A percentile compares a stretch with the other conserved stretches of the same genome.
These are phyloP conservation scores for Chlorella variabilis DNA, from an alignment of 163 green algal genomes.

Conservation along the genomic window DNA sequence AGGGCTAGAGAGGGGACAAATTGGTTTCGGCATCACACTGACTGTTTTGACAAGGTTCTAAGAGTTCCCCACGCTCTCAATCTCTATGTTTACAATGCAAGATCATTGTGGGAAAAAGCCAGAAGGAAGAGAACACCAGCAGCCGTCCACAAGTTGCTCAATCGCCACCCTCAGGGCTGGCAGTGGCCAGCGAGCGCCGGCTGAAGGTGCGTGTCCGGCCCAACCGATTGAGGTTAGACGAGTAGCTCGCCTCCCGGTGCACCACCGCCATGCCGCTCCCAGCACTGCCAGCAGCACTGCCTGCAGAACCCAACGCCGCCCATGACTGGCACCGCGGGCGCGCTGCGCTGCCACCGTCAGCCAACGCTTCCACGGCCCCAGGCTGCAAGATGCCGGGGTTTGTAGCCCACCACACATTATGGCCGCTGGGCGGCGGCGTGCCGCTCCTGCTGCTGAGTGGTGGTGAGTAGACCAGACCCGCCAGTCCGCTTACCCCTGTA, in stretches of 20 bases:
- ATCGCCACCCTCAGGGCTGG: neutral
- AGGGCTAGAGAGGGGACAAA: neutral
- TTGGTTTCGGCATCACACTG: neutral
- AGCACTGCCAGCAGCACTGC: neutral
- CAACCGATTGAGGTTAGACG: slow-evolving; percentile 10
- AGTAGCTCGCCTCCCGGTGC: neutral
- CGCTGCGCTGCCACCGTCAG: neutral
- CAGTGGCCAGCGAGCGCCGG: neutral
- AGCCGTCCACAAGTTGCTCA: neutral
- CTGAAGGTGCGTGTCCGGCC: slow-evolving; percentile 2
- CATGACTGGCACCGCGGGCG: neutral
- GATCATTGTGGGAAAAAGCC: too few species aligned
- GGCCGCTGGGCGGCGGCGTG: neutral
- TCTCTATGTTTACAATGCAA: too few species aligned
- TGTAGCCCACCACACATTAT: neutral
- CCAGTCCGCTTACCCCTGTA: neutral
- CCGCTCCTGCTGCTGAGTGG: slow-evolving; percentile 1
- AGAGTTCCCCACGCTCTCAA: too few species aligned
- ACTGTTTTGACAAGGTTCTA: too few species aligned
- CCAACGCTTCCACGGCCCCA: neutral
- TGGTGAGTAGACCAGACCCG: neutral
- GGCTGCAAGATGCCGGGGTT: too few species aligned
- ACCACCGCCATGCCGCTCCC: neutral
- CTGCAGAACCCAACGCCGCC: neutral
- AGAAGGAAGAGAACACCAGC: too few species aligned